Conservation (phyloP, 2,329 filamentous ascomycete species). For the Exophiala lecanii-corni region DNA sequence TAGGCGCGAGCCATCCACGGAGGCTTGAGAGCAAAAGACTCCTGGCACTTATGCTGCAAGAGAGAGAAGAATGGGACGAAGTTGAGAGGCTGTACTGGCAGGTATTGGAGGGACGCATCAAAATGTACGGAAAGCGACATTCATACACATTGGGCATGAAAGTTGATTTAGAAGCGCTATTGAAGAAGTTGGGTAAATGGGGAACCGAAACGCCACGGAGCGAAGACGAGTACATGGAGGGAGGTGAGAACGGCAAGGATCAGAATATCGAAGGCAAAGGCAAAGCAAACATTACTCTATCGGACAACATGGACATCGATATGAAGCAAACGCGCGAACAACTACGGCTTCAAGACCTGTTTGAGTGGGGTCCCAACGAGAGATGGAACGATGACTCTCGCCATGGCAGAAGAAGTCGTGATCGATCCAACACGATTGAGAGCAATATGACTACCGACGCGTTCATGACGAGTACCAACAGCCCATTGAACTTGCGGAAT, state of each 20-base stretch:
- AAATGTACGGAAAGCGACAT: slow-evolving; percentile 23
- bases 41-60: slow-evolving; percentile 14
- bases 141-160: slow-evolving; percentile 18
- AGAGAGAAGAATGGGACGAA: slow-evolving; percentile 4
- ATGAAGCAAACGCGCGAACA: slow-evolving; percentile 10
- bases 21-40: slow-evolving; percentile 19
- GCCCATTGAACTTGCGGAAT: neutral
- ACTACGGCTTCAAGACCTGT: slow-evolving; percentile 16
- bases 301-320: slow-evolving; percentile 1
- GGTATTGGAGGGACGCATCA: slow-evolving; percentile 21
- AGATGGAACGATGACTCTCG: slow-evolving; percentile 8
- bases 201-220: neutral
- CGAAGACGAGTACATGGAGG: neutral
- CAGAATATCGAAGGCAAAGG: neutral
- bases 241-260: neutral
- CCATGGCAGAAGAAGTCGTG: slow-evolving; percentile 1
- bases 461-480: neutral
- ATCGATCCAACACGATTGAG: neutral
- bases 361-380: slow-evolving; percentile 20
- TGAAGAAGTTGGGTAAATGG: slow-evolving; percentile 17
- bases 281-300: neutral
- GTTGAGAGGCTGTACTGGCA: slow-evolving; percentile 20
- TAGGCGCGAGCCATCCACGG: slow-evolving; percentile 23
- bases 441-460: neutral
- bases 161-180: slow-evolving; percentile 11